Conservation (phyloP, 805 yeast genomes). For the Cyberlindnera veronae region DNA sequence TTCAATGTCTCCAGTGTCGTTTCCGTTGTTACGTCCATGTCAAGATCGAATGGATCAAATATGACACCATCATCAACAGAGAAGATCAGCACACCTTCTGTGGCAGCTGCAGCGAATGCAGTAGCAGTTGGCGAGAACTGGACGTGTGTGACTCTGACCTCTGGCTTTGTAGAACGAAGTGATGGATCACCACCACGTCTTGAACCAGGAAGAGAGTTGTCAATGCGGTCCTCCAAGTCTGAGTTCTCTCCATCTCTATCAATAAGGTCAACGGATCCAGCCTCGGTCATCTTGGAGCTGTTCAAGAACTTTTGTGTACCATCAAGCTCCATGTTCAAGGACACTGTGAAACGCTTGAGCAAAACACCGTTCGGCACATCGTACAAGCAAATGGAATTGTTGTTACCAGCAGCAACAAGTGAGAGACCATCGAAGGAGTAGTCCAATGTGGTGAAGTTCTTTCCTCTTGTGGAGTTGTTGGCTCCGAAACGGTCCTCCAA, state of each 20-base stretch:
- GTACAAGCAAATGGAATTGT: slow-evolving; percentile 86
- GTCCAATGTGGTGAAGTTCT: slow-evolving; percentile 73
- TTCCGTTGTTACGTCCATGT: slow-evolving; percentile 86
- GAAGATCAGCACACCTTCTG: slow-evolving; percentile 85
- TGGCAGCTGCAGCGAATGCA: slow-evolving; percentile 91
- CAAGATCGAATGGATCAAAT: slow-evolving; percentile 95
- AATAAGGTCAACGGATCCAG: slow-evolving; percentile 76
- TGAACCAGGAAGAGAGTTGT: slow-evolving; percentile 81
- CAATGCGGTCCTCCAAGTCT: slow-evolving; percentile 79
- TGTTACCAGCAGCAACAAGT: slow-evolving; percentile 90
- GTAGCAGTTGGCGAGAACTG: slow-evolving; percentile 86
- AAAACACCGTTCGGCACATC: slow-evolving; percentile 87
- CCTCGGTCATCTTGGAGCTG: slow-evolving; percentile 81
- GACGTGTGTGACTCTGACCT: slow-evolving; percentile 73
- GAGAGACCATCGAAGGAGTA: slow-evolving; percentile 89
- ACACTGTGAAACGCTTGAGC: slow-evolving; percentile 75
- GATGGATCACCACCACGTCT: slow-evolving; percentile 67
- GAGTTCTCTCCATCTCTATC: slow-evolving; percentile 85
- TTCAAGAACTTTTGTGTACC: slow-evolving; percentile 82
- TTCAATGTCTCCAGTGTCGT: slow-evolving; percentile 57
- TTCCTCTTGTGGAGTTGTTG: slow-evolving; percentile 77
- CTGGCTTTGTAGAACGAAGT: slow-evolving; percentile 71
- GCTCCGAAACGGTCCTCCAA: slow-evolving; percentile 78
- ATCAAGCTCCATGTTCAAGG: slow-evolving; percentile 84
- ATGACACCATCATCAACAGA: slow-evolving; percentile 70